Evolutionary conservation across 129 eudicot species (phyloP), one percentile per base, ranked within the genome.

Genomic region (Helichrysum umbraculigerum): DNA sequence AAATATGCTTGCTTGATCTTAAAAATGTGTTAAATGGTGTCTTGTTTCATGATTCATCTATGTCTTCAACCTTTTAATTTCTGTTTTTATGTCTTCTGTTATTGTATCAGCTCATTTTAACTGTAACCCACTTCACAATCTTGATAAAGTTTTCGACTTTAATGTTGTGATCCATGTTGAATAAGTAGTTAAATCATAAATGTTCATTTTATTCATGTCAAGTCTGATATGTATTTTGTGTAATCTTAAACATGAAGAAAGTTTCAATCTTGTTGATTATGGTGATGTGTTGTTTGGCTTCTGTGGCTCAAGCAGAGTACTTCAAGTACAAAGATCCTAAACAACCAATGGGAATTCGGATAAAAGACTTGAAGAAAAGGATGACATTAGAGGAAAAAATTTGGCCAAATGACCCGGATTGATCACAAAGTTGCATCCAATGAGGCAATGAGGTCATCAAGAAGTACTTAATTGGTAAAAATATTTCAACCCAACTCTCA

Each of bases 391-490:
- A 77, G 52, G 97, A 91, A 76, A 91, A 89, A 74, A 73, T 91
- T n/a, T 41, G 97, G 96, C n/a, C 97, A 91, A 70, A 91, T 91
- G 97, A 75, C 89, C 17, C 97, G 89, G 54, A 87, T 91, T 76
- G 97, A 91, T 34, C 33, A 86, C 10, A 61, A 35, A 5, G 91
- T 83, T 21, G 92, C 92, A 33, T 74, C 89, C 1, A 39, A 73
- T 28, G n/a, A n/a, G n/a, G n/a, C n/a, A n/a, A n/a, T n/a, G 81
- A 85, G 44, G 92, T 87, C 66, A 83, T 91, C 85, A 87, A 76
- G 39, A 91, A 89, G 59, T 89, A 87, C 68, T 80, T 71, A 28
- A 85, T 91, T 47, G 97, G 97, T 91, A 84, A 57, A 33, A 72
- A 17, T 7, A 76, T 73, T 32, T 21, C n/a, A 66, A n/a, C 63